These are phyloP conservation scores for Astrothelium subdiscretum DNA, from an alignment of 495 filamentous ascomycete genomes.

Conservation along the genomic window DNA sequence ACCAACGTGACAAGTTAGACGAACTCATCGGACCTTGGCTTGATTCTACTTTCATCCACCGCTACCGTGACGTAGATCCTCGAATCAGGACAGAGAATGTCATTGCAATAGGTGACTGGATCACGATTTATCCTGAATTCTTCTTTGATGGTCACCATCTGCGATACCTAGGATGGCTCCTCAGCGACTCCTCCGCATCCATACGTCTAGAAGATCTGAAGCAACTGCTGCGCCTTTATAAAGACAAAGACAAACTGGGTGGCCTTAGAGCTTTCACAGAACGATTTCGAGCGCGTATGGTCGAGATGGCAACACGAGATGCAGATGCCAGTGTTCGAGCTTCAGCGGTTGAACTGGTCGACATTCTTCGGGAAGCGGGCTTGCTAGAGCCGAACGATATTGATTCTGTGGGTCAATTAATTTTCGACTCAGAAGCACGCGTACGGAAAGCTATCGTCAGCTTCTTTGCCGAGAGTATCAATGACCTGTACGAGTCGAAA, in stretches of 20 bases:
- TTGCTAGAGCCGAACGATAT: slow-evolving; percentile 85
- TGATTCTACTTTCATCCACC: slow-evolving; percentile 82
- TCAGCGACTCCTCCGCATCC: slow-evolving; percentile 61
- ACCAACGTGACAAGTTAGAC: slow-evolving; percentile 52
- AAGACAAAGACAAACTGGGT: slow-evolving; percentile 59
- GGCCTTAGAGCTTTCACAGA: slow-evolving; percentile 81
- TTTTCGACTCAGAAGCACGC: slow-evolving; percentile 75
- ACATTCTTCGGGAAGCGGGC: slow-evolving; percentile 68
- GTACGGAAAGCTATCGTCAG: slow-evolving; percentile 77
- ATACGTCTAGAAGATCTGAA: slow-evolving; percentile 70
- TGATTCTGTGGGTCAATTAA: slow-evolving; percentile 67
- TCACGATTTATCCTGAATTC: slow-evolving; percentile 63
- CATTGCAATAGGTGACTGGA: slow-evolving; percentile 75
- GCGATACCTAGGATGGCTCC: slow-evolving; percentile 87
- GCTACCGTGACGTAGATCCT: slow-evolving; percentile 87
- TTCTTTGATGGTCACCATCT: slow-evolving; percentile 83
- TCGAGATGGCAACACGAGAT: slow-evolving; percentile 85
- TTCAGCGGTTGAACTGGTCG: slow-evolving; percentile 65
- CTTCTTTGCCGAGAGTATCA: slow-evolving; percentile 79
- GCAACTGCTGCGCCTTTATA: slow-evolving; percentile 65
- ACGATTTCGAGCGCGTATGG: slow-evolving; percentile 70
- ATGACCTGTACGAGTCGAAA: slow-evolving; percentile 66
- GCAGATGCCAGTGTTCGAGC: slow-evolving; percentile 66
- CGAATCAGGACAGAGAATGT: slow-evolving; percentile 78
- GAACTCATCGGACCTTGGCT: slow-evolving; percentile 67